These are phyloP conservation scores for Orbilia javanica DNA, from an alignment of 2,329 filamentous ascomycete species.

Conservation along the genomic window DNA sequence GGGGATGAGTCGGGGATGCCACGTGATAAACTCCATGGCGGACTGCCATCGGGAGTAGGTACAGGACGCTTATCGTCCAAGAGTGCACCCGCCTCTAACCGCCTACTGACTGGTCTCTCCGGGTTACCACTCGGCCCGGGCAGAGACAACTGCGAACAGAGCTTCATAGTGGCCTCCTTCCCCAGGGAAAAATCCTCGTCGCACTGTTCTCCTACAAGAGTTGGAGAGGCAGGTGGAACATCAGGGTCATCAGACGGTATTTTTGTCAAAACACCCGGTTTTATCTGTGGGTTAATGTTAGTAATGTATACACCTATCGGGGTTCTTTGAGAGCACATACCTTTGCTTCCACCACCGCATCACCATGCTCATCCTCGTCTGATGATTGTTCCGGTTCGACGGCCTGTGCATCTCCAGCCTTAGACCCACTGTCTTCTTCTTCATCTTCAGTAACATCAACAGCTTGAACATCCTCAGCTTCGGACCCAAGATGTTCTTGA, in stretches of 20 bases:
- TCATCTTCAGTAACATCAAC: neutral
- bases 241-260: neutral
- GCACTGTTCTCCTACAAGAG: neutral
- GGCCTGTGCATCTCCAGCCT: neutral
- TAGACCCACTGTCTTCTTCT: neutral
- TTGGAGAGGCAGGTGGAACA: neutral
- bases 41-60: neutral
- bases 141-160: neutral
- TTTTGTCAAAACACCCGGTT: constrained; percentile 6
- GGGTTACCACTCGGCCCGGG: neutral
- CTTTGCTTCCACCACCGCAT: constrained; percentile 8
- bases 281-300: constrained; percentile 4
- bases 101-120: too few relatives aligned
- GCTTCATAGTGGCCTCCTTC: neutral
- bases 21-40: neutral
- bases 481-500: neutral
- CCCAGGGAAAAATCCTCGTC: neutral
- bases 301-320: neutral
- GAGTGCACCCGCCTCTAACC: neutral
- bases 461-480: constrained; percentile 4
- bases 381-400: neutral
- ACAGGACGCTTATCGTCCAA: neutral
- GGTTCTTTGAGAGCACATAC: neutral
- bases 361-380: neutral
- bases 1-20: constrained; percentile 33